Evolutionary conservation across 345 rosid genomes (phyloP).

Genomic region (Trapa bicornis): DNA sequence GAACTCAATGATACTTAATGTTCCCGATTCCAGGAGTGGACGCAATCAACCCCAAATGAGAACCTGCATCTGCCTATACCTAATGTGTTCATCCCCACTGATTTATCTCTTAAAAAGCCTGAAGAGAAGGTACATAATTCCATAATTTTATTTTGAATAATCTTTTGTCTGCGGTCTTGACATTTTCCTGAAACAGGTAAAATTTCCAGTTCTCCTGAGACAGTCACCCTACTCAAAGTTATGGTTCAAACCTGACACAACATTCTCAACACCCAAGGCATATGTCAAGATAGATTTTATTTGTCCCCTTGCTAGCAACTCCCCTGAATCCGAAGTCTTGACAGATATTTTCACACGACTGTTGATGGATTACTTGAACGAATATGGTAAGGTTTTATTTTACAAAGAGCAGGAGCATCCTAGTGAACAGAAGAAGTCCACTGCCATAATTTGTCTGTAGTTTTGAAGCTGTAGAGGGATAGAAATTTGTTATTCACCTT

Average conservation of each 20-base stretch:
- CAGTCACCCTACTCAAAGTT: constrained; percentile 51
- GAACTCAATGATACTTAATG: neutral
- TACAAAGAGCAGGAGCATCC: neutral
- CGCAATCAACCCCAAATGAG: constrained; percentile 48
- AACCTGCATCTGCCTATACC: constrained; percentile 57
- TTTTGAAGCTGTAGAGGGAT: neutral
- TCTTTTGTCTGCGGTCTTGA: constrained; percentile 4
- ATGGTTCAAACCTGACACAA: constrained; percentile 85
- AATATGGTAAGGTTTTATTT: constrained; percentile 49
- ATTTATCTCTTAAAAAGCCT: constrained; percentile 53
- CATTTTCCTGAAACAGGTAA: constrained; percentile 37
- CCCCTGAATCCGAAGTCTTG: constrained; percentile 76
- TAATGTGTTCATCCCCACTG: constrained; percentile 75
- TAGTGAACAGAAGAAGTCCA: neutral
- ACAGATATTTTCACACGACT: constrained; percentile 54
- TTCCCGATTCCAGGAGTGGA: constrained; percentile 56
- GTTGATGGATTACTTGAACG: constrained; percentile 85
- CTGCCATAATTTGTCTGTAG: neutral
- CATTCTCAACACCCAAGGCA: constrained; percentile 72
- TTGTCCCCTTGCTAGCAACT: constrained; percentile 60
- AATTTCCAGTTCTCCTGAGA: constrained; percentile 47
- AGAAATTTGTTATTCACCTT: neutral
- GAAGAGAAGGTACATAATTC: constrained; percentile 42
- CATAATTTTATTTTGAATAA: neutral
- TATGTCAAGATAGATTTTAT: constrained; percentile 64